A percentile compares a stretch with the other conserved stretches of the same genome.
Evolutionary conservation across 179 eudicot genomes (phyloP).

Genomic region (Actinidia arguta): DNA sequence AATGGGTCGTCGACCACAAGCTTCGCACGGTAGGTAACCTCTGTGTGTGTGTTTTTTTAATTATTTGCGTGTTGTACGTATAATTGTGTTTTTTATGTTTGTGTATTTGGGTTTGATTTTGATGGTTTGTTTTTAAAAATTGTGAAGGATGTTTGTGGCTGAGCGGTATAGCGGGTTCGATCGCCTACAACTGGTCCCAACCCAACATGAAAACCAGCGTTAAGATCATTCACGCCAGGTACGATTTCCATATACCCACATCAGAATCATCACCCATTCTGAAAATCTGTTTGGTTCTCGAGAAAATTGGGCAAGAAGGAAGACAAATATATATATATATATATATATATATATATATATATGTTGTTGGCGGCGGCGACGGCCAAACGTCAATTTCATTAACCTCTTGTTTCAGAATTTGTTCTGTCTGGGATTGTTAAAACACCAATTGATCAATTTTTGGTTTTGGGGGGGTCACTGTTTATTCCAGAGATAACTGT

Average conservation of each 20-base stretch:
- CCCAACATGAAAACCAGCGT: slow-evolving; percentile 88
- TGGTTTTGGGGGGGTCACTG: no score
- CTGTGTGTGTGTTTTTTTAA: neutral
- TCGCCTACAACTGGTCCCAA: slow-evolving; percentile 85
- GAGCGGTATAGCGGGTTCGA: slow-evolving; percentile 67
- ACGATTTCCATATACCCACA: neutral
- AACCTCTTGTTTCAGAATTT: neutral
- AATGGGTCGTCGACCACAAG: slow-evolving; percentile 53
- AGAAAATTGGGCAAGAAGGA: neutral
- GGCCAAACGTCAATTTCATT: neutral
- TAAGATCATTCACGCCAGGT: slow-evolving; percentile 82
- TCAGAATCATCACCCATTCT: neutral
- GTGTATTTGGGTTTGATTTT: neutral
- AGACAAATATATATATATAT: no score
- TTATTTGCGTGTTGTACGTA: neutral
- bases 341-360: no score
- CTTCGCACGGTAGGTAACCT: slow-evolving; percentile 44
- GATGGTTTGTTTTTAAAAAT: slow-evolving; percentile 1
- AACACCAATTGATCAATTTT: neutral
- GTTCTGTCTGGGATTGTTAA: slow-evolving; percentile 12
- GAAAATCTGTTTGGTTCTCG: neutral
- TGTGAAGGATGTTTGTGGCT: slow-evolving; percentile 62
- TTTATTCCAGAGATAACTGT: no score
- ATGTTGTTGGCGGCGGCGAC: no score
- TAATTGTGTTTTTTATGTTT: neutral